Conservation (phyloP, 257 asterid genomes). For the Haberlea rhodopensis region DNA sequence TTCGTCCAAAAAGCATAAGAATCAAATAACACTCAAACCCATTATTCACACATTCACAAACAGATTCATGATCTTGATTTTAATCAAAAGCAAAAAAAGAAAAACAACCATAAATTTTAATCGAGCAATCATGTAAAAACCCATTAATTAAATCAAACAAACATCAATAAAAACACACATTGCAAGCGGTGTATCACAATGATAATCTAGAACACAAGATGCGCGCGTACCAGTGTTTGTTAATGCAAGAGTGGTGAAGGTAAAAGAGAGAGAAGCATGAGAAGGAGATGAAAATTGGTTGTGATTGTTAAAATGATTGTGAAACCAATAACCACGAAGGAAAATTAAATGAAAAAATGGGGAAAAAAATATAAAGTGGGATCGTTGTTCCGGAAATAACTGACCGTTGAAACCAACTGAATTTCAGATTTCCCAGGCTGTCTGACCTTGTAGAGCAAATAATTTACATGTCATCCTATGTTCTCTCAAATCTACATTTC, state of each 20-base stretch:
- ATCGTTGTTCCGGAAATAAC: conserved; percentile 22
- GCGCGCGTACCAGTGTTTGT: conserved; percentile 27
- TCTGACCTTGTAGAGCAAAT: no score
- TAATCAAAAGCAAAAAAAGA: background rate
- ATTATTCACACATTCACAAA: conserved; percentile 14
- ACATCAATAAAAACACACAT: conserved; percentile 15
- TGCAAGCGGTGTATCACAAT: background rate
- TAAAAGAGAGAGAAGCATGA: conserved; percentile 35
- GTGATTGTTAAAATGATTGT: conserved; percentile 28
- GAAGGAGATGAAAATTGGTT: conserved; percentile 21
- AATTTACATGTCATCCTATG: background rate
- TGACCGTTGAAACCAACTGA: conserved; percentile 41
- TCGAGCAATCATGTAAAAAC: conserved; percentile 9
- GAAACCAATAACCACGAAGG: conserved; percentile 1
- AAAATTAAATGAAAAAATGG: no score
- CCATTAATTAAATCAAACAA: conserved; percentile 9
- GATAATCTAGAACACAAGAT: background rate
- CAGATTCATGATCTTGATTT: background rate
- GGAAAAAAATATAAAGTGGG: conserved; percentile 27
- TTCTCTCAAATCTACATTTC: no score
- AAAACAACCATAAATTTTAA: conserved; percentile 27
- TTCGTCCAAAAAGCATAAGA: conserved; percentile 8
- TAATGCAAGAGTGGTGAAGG: conserved; percentile 29
- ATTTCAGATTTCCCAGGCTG: conserved; percentile 24
- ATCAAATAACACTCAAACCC: background rate